Base-by-base conservation (phyloP, 106 monocot genomes). In the Gastrodia elata region DNA sequence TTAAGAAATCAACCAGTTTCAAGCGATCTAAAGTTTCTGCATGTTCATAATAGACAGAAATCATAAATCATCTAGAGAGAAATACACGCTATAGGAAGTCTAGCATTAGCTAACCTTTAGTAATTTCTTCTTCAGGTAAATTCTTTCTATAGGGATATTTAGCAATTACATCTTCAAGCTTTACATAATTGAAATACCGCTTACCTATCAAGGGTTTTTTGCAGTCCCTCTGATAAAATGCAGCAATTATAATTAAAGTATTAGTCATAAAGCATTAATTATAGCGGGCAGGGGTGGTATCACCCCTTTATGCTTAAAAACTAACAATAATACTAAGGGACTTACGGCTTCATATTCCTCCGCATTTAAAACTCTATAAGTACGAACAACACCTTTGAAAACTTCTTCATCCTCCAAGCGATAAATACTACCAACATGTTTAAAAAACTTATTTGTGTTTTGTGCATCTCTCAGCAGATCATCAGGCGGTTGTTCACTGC, bases 401-500 rank as follows among this genome's bases (percentile, higher is more conserved):
- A 71, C 27, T 13, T 71, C 85, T 76, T 58, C 61, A 75, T 77
- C 65, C 64, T 80, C 83, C 72, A 85, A 58, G 10, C 73, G 73
- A 74, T 93, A 90, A 58, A 90, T 87, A 73, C 85, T 84, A 64
- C 85, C 88, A 48, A 88, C 76, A 36, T 82, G 81, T 72, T 91
- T 98, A 79, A 98, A 98, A 58, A 86, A 98, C 65, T 88, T 98
- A 58, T 76, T 75, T 70, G 91, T 85, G 49, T 85, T 80, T 75
- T 98, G 91, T 68, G 98, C 86, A 77, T 87, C 82, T 73, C 88
- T 80, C 48, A 98, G 85, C 52, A 98, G 22, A 72, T 82, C 76
- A 77, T 93, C 91, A 72, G 98, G 93, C n/a, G 98, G 98, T 64
- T 98, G 93, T 44, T 78, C 86, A 78, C 97, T 97, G 86, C 67